Evolutionary conservation across 768 basidiomycete species (phyloP), one percentile per base, ranked within the genome.

Genomic region (Serendipita sp.): DNA sequence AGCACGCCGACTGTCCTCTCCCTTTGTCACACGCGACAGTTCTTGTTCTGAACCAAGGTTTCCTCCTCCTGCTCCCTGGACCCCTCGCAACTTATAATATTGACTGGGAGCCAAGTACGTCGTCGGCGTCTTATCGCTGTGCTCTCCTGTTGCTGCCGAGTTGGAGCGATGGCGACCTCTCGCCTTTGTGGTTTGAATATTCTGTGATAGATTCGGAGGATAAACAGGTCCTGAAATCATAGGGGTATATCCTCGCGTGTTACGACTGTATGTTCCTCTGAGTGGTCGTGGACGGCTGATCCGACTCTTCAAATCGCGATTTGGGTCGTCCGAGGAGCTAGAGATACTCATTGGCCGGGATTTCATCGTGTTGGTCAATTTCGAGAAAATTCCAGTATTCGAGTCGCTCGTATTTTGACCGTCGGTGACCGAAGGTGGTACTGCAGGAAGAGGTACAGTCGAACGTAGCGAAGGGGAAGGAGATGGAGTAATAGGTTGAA

Each of bases 101-200:
- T 84, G 81, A 3, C 85, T 87, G 4, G 88, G 88, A 3, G 86
- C 86, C 6, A 89, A 82, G 69, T 88, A 91, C 3, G 86, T 85
- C 16, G 84, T 84, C 3, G 87, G 87, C 1, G 85, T 79, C 34
- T 18, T 52, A 15, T 85, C 78, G n/a, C 84, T 85, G 33, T 27
- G 55, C 31, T 18, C 33, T 18, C 10, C 62, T 34, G 62, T 62
- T 40, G 63, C 8, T 6, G 43, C 23, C 2, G 64, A 31, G 5
- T 62, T 23, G 15, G 63, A 58, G 10, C 62, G 64, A 63, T 58
- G 37, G 8, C 48, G 48, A 27, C 55, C 55, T 60, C 34, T 60
- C 3, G 10, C 27, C 33, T 34, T 23, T 3, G 33, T 34, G 16
- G 55, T 60, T 16, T 23, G 16, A 27, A 34, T 16, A 36, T 60